Evolutionary conservation across 192 early-diverging fungal genomes (phyloP), one percentile per base, ranked within the genome.

Genomic region (Phycomyces blakesleeanus): DNA sequence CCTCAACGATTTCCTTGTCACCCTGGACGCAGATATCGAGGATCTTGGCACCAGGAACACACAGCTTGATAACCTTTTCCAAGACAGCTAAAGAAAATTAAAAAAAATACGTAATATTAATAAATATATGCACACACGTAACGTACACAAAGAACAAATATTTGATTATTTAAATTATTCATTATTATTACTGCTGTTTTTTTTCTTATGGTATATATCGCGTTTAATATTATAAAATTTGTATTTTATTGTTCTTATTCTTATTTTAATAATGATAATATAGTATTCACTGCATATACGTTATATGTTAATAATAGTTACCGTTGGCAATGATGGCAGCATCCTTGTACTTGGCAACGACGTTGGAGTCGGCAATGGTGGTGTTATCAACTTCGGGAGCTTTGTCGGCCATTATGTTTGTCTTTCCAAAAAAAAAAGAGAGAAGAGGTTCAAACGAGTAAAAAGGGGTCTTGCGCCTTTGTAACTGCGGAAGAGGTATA

Each of bases 341-440:
- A 42, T 89, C 86, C 83, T 90, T 89, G 87, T 96, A 98, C 81
- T 95, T 95, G 66, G 83, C 89, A 67, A 96, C 79, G 26, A 94
- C 91, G 65, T 78, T 79, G 29, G 81, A 71, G 79, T 92, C 85
- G 57, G 81, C 79, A 57, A 93, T 83, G 63, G 81, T 82, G 72
- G 75, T 83, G 72, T 75, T 52, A 56, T 56, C 51, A 51, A 69
- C 67, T 56, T 56, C 53, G 42, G 67, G 60, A 18, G 44, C 44
- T 18, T 47, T 47, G 44, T 47, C 44, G 18, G 44, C 18, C 44
- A 47, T 47, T 2, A 7, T 47, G 11, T n/a, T 47, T 18, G 3
- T 47, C 11, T n/a, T n/a, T 47, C 2, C 2, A 18, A 12, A 47
- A 47, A 12, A 47, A 47, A 47, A 47, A 18, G 18, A 12, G 18